Evolutionary conservation across 2,329 filamentous ascomycete species (phyloP), one percentile per base, ranked within the genome.

Genomic region (Capronia epimyces): DNA sequence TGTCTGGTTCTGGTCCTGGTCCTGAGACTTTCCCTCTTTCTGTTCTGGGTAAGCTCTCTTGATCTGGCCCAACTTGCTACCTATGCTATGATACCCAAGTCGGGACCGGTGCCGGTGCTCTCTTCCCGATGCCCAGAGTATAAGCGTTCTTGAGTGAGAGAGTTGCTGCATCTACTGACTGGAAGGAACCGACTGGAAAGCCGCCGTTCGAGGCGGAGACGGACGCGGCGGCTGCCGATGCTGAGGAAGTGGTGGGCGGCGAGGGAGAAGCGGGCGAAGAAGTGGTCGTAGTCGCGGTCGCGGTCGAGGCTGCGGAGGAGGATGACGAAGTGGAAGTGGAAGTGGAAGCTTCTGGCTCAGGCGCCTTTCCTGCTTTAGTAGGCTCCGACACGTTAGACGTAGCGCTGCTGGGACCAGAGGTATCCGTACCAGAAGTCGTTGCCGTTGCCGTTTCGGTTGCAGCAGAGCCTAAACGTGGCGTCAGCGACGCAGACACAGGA

Each of bases 101-200:
- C 31, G 55, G 55, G 46, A 24, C 20, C 27, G 55, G 51, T n/a
- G 40, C 20, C 27, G 55, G 51, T n/a, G 40, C 55, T 50, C 55
- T 44, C 41, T 31, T 50, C 37, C 55, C 55, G 36, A 57, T 57
- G 16, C 55, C 55, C 20, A 57, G 37, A 21, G 55, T 57, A 31
- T 49, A 49, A 7, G 55, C 53, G 48, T 53, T 53, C 31, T 60
- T 55, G 45, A 56, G 49, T 13, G 58, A 56, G 21, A 60, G 55
- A n/a, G 57, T 60, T 22, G 59, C 56, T 12, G 60, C 50, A 21
- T 62, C 55, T 36, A 53, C 31, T 7, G 56, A 49, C 6, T 49
- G 49, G 34, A 61, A 60, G 7, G 54, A 46, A 16, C 54, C 54
- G 16, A 43, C 36, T 15, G 46, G 40, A 15, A 50, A 47, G 22